These are phyloP conservation scores for Rhodamnia argentea DNA, from an alignment of 345 rosid genomes.

Conservation along the genomic window DNA sequence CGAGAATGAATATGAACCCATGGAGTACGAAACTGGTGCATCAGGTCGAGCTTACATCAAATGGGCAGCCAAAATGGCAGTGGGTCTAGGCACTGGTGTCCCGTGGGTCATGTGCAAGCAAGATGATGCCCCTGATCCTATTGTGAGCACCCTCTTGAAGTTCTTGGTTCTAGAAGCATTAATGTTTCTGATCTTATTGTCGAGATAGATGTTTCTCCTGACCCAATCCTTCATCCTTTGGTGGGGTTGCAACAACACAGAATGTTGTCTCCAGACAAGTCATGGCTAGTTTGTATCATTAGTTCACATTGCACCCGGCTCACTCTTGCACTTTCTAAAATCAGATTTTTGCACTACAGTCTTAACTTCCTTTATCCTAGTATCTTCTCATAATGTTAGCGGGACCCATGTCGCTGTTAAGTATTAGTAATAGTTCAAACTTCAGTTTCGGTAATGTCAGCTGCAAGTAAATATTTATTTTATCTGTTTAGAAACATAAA, in stretches of 20 bases:
- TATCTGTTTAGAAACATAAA: neutral
- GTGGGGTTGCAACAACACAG: conserved; percentile 13
- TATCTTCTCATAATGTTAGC: neutral
- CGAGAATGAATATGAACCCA: conserved; percentile 97
- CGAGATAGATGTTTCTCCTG: neutral
- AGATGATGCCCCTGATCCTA: conserved; percentile 97
- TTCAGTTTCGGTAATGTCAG: neutral
- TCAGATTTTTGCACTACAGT: neutral
- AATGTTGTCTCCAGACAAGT: conserved; percentile 3
- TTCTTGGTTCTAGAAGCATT: neutral
- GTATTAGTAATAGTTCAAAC: neutral
- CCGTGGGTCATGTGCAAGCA: conserved; percentile 99
- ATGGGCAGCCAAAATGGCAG: conserved; percentile 99
- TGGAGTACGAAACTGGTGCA: conserved; percentile 74
- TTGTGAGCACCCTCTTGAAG: conserved; percentile 36
- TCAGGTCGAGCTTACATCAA: conserved; percentile 58
- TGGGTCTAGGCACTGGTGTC: conserved; percentile 90
- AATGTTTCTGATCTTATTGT: conserved; percentile 4
- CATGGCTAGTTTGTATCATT: conserved; percentile 22
- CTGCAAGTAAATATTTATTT: neutral
- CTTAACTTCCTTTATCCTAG: neutral
- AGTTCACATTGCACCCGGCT: conserved; percentile 29
- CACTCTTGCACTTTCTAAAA: neutral
- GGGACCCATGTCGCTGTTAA: neutral
- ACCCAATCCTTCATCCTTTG: neutral